These are phyloP conservation scores for Magnaporthiopsis poae DNA, from an alignment of 2,329 filamentous ascomycete genomes.

Conservation along the genomic window DNA sequence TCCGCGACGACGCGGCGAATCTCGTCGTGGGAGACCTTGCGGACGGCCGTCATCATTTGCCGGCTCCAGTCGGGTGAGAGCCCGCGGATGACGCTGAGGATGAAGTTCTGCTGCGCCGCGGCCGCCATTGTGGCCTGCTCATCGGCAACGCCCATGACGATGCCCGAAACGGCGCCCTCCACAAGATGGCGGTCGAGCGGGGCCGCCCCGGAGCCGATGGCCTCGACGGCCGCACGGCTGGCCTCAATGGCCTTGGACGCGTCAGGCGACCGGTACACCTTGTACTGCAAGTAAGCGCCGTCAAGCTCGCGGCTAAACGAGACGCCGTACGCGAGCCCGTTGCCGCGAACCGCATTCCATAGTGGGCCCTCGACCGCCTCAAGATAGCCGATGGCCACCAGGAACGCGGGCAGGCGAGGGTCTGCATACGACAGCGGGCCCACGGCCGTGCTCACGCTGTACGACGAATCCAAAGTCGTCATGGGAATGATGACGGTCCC, in stretches of 20 bases:
- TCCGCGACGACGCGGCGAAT: conserved; percentile 65
- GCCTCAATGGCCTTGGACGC: conserved; percentile 76
- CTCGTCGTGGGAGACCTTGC: conserved; percentile 65
- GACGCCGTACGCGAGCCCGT: conserved; percentile 83
- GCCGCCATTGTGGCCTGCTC: conserved; percentile 76
- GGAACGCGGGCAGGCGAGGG: conserved; percentile 67
- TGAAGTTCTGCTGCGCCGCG: conserved; percentile 75
- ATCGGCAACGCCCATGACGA: conserved; percentile 78
- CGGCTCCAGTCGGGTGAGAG: conserved; percentile 70
- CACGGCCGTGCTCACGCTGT: conserved; percentile 63
- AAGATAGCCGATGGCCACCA: conserved; percentile 84
- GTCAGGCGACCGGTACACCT: conserved; percentile 83
- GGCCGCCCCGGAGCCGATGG: conserved; percentile 60
- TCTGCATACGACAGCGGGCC: conserved; percentile 69
- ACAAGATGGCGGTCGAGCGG: conserved; percentile 72
- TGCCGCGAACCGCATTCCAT: conserved; percentile 86
- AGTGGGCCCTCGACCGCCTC: conserved; percentile 89
- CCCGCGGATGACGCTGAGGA: conserved; percentile 67
- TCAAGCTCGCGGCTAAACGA: conserved; percentile 70
- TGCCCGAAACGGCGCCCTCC: conserved; percentile 80
- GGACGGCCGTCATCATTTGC: conserved; percentile 65
- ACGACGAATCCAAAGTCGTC: conserved; percentile 86
- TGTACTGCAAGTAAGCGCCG: conserved; percentile 70
- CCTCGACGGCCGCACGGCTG: conserved; percentile 62
- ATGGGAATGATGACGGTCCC: conserved; percentile 77